Evolutionary conservation across 2,329 filamentous ascomycete species (phyloP).

Genomic region (Emergomyces orientalis): DNA sequence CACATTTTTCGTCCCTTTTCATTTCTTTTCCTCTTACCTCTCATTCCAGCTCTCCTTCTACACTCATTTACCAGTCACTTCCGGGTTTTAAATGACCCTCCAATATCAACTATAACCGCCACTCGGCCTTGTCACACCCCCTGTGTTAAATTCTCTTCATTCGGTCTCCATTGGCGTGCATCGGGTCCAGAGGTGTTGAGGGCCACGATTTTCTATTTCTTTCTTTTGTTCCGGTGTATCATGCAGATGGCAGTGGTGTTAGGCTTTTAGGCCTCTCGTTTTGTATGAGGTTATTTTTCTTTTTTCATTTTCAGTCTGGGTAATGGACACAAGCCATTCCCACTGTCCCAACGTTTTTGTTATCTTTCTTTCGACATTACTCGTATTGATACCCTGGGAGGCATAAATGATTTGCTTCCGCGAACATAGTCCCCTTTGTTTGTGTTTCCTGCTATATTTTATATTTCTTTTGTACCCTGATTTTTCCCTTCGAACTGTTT

Average conservation of each 20-base stretch:
- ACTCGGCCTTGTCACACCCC: background rate
- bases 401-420: constrained; percentile 5
- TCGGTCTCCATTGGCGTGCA: background rate
- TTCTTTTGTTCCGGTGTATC: background rate
- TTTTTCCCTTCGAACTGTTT: background rate
- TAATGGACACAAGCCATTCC: background rate
- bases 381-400: constrained; percentile 13
- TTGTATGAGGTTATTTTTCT: background rate
- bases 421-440: background rate
- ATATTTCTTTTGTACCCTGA: background rate
- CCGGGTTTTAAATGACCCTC: background rate
- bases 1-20: background rate
- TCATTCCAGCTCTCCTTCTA: constrained; percentile 2
- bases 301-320: background rate
- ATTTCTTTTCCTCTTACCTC: background rate
- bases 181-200: background rate
- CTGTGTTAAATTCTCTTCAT: background rate
- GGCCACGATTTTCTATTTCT: background rate
- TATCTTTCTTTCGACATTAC: background rate
- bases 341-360: background rate
- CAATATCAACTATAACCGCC: background rate
- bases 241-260: background rate
- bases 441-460: background rate
- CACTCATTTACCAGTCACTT: background rate
- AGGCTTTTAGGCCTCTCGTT: background rate